These are phyloP conservation scores for Syncephalastrum monosporum DNA, from an alignment of 371 early-diverging fungal genomes.

Conservation along the genomic window DNA sequence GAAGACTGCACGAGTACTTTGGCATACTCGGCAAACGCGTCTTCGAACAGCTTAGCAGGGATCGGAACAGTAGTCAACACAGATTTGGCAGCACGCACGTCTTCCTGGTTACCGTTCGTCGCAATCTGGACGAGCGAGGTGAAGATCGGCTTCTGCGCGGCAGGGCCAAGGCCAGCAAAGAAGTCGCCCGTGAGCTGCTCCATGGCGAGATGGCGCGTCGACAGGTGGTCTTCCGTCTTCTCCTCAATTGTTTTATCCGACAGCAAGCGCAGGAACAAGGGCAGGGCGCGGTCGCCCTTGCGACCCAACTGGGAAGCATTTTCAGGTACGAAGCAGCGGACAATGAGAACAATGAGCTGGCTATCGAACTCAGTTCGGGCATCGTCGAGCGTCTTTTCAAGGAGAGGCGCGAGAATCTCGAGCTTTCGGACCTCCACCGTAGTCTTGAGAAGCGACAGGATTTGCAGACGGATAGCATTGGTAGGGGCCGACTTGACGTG, in stretches of 20 bases:
- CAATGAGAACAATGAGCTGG: slow-evolving; percentile 51
- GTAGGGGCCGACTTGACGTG: slow-evolving; percentile 57
- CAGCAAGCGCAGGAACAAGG: slow-evolving; percentile 49
- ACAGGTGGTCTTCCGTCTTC: slow-evolving; percentile 51
- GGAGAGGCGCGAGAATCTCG: slow-evolving; percentile 62
- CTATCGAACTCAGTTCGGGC: slow-evolving; percentile 31
- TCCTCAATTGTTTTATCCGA: slow-evolving; percentile 33
- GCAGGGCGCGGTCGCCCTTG: slow-evolving; percentile 48
- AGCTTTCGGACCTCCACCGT: slow-evolving; percentile 65
- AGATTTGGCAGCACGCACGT: slow-evolving; percentile 58
- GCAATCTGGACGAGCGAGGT: slow-evolving; percentile 64
- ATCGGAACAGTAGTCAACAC: slow-evolving; percentile 56
- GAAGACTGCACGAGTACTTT: slow-evolving; percentile 7
- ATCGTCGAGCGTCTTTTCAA: slow-evolving; percentile 43
- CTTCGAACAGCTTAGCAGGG: slow-evolving; percentile 47
- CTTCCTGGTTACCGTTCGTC: slow-evolving; percentile 60
- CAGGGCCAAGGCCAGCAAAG: slow-evolving; percentile 44
- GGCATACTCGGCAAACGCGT: slow-evolving; percentile 19
- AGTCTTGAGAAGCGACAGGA: slow-evolving; percentile 54
- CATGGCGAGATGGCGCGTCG: slow-evolving; percentile 59
- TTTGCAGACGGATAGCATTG: slow-evolving; percentile 41
- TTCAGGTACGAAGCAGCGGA: slow-evolving; percentile 62
- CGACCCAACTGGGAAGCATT: slow-evolving; percentile 50
- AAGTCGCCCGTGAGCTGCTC: slow-evolving; percentile 58
- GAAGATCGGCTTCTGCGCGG: slow-evolving; percentile 57